Conservation (phyloP, 495 filamentous ascomycete genomes). For the Clohesyomyces aquaticus region DNA sequence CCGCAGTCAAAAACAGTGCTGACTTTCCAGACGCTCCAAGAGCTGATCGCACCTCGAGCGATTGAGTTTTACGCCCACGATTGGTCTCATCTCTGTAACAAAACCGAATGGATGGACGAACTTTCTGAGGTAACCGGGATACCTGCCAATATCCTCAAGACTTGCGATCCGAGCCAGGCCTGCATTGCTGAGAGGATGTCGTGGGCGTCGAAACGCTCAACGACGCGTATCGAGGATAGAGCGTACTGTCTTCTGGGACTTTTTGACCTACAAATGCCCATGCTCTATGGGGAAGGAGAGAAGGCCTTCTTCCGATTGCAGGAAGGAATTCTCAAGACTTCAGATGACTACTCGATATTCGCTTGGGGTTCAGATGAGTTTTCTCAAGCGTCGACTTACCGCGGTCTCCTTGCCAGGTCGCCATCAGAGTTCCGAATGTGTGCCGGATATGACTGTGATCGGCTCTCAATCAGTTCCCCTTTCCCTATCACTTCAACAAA, state of each 20-base stretch:
- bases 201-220: constrained; percentile 27
- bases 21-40: constrained; percentile 25
- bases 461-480: neutral
- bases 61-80: constrained; percentile 6
- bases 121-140: constrained; percentile 3
- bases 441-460: neutral
- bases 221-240: constrained; percentile 19
- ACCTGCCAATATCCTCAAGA: neutral
- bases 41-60: constrained; percentile 25
- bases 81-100: neutral
- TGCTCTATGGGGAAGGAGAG: constrained; percentile 25
- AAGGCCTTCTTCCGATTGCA: constrained; percentile 24
- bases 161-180: neutral
- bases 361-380: constrained; percentile 4
- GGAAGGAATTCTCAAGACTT: constrained; percentile 15
- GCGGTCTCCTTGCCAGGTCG: neutral
- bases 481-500: neutral
- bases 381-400: neutral
- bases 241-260: constrained; percentile 26
- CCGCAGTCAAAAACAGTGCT: too few species aligned
- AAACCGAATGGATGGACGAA: constrained; percentile 3
- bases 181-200: constrained; percentile 18
- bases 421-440: neutral
- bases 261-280: constrained; percentile 24
- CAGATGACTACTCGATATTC: constrained; percentile 14